Evolutionary conservation across 1,284 basidiomycete genomes (phyloP), one percentile per base, ranked within the genome.

Genomic region (Microbotryum saponariae): DNA sequence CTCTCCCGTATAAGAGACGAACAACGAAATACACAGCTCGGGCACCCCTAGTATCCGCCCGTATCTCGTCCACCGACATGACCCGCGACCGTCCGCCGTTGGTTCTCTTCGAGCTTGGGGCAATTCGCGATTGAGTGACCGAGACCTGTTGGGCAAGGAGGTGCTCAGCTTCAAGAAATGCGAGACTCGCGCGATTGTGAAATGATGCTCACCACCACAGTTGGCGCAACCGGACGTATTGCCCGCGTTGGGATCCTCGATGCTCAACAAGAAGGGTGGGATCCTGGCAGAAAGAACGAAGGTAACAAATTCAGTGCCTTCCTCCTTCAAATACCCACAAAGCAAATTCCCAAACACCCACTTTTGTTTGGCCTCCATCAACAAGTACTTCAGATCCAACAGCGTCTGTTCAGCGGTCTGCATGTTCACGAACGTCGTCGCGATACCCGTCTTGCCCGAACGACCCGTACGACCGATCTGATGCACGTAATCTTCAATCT

Each of bases 381-480:
- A 78, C 55, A 99, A 78, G 74, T 98, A 98, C 77, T 98, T 99
- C 66, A 98, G 79, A 80, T 99, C 96, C 64, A 98, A 77, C 53
- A 98, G 78, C 1, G 94, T 98, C 78, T 97, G 93, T 74, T 98
- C 93, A 0, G 87, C 82, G 3, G 93, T 96, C 72, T 89, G 90
- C 86, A 93, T 92, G 74, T 98, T 98, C 61, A 98, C 91, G 76
- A 99, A 98, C n/a, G 96, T 96, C 25, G 96, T 98, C n/a, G 96
- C 96, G 59, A 97, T 92, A 65, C 96, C 96, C 1, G 94, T 98
- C 75, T 97, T 97, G 27, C 96, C 96, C 65, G 89, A 91, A 68
- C 96, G 86, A 59, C 96, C 96, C 2, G 96, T 99, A 69, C 96
- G 88, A 27, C 96, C 96, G 70, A 98, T 97, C 77, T 97, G 93